A percentile compares a stretch with the other conserved stretches of the same genome.
Evolutionary conservation across 495 filamentous ascomycete species (phyloP).

Genomic region (Hypoxylon lenormandii): DNA sequence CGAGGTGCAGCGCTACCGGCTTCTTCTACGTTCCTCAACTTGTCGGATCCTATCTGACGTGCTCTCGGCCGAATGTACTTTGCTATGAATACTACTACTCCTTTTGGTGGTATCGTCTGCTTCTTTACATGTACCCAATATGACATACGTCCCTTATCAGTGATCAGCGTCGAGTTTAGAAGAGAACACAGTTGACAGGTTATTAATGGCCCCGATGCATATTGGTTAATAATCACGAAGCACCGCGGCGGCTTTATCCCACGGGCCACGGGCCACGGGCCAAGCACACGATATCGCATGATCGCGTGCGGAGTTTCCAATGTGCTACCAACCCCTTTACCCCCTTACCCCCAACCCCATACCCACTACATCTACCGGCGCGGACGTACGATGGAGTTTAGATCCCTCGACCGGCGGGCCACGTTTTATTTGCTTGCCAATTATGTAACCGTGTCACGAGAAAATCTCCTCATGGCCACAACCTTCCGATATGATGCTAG

Average conservation of each 20-base stretch:
- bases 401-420: neutral
- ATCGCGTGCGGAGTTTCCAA: slow-evolving; percentile 33
- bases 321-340: neutral
- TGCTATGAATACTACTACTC: too few species aligned
- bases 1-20: slow-evolving; percentile 22
- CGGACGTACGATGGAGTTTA: slow-evolving; percentile 4
- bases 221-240: slow-evolving; percentile 19
- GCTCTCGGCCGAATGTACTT: slow-evolving; percentile 21
- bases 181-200: neutral
- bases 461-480: slow-evolving; percentile 13
- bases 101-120: too few species aligned
- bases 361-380: slow-evolving; percentile 4
- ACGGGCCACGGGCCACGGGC: too few species aligned
- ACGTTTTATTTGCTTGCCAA: neutral
- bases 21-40: slow-evolving; percentile 15
- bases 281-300: slow-evolving; percentile 15
- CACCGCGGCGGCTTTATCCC: slow-evolving; percentile 12
- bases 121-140: too few species aligned
- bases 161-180: neutral
- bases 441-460: slow-evolving; percentile 3
- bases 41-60: neutral
- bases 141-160: slow-evolving; percentile 10
- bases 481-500: slow-evolving; percentile 4
- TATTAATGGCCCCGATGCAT: slow-evolving; percentile 13
- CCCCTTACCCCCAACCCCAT: slow-evolving; percentile 3